These are phyloP conservation scores for Sordariomycetes sp. DNA, from an alignment of 2,329 filamentous ascomycete genomes.

Conservation along the genomic window DNA sequence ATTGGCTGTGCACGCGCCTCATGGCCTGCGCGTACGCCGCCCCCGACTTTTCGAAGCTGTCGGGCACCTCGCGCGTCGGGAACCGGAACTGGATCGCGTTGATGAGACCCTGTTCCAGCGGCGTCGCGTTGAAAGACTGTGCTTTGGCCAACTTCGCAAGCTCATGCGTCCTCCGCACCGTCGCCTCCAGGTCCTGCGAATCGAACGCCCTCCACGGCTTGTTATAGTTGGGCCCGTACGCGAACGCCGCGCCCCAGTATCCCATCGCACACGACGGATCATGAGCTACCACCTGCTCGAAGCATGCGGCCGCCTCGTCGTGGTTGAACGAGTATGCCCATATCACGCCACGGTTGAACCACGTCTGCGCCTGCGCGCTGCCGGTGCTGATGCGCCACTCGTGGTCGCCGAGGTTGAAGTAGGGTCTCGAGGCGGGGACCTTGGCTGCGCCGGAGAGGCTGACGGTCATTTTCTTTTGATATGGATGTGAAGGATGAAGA, in stretches of 20 bases:
- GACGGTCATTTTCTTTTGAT: background rate
- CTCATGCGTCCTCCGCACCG: constrained; percentile 17
- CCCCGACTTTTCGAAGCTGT: constrained; percentile 42
- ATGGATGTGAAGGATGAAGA: background rate
- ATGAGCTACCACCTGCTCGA: constrained; percentile 39
- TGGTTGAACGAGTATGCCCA: constrained; percentile 72
- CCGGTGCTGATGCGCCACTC: constrained; percentile 39
- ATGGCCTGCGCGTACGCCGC: constrained; percentile 25
- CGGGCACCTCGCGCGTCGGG: constrained; percentile 30
- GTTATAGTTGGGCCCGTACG: constrained; percentile 63
- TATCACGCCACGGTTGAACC: constrained; percentile 61
- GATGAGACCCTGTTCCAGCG: constrained; percentile 33
- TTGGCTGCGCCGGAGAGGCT: background rate
- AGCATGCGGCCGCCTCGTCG: constrained; percentile 54
- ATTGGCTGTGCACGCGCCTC: constrained; percentile 18
- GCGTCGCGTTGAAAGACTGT: constrained; percentile 18
- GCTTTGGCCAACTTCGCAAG: constrained; percentile 30
- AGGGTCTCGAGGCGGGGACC: constrained; percentile 3
- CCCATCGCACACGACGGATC: constrained; percentile 48
- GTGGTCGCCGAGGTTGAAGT: constrained; percentile 52
- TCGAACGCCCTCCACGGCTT: constrained; percentile 67
- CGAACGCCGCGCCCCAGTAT: constrained; percentile 59
- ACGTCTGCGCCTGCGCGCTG: constrained; percentile 39
- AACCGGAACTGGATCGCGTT: constrained; percentile 49
- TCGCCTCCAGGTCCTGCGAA: constrained; percentile 37